Base-by-base conservation (phyloP, 495 filamentous ascomycete genomes). In the Talaromyces thailandensis region DNA sequence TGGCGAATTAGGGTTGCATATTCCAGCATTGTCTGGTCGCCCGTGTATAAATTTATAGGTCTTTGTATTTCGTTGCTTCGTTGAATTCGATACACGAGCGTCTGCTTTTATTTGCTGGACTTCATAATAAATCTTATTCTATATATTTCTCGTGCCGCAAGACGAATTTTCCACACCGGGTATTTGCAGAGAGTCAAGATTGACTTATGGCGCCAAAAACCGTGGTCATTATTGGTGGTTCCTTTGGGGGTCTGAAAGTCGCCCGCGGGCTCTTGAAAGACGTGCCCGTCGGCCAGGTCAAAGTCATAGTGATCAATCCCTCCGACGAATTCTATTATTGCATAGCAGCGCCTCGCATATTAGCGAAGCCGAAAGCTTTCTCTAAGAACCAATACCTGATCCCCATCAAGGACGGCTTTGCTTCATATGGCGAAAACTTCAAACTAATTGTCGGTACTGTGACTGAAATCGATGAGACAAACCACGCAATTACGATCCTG, bases 221-320 rank as follows among this genome's bases (percentile, higher is more conserved):
- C 35, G 67, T 91, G 58, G 74, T 89, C 23, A 75, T 91, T 53
- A 78, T 90, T 12, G 88, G 88, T 40, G 88, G 79, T 62, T 83
- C 81, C 58, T 77, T 70, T 66, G 79, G 80, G 25, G 87, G 87
- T 55, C 60, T 88, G 1, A 68, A 71, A n/a, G 69, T 84, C 43
- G 82, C 86, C 6, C 85, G 89, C 69, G 79, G 82, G 60, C 72
- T 86, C 35, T 75, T 88, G 14, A 75, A 78, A 55, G 73, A 81
- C 67, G 76, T 77, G 21, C 62, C 73, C 25, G 67, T 72, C 16
- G 66, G 66, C 14, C 45, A 50, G 14, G 56, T 76, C 53, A 82
- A 79, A 59, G 70, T 88, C 9, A 71, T 82, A 23, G 66, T 89
- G 18, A 75, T 88, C 58, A 80, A 79, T 26, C 85, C 85, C 6